Conservation (phyloP, 2,329 filamentous ascomycete genomes). For the Colletotrichum liriopes region DNA sequence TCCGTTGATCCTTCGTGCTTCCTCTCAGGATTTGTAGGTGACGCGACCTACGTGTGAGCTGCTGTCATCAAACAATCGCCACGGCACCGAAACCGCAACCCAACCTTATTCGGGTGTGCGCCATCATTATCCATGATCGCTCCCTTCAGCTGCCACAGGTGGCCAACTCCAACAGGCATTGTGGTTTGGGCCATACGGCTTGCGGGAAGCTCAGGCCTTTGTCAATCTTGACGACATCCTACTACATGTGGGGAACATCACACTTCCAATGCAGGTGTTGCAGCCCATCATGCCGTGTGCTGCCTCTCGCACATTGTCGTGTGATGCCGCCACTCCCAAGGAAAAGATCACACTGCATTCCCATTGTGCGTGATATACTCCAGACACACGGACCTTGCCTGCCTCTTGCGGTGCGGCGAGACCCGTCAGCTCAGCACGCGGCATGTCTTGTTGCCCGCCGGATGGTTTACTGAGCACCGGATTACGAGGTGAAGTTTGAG, state of each 20-base stretch:
- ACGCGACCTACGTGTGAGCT: background rate
- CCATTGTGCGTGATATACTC: background rate
- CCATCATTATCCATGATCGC: background rate
- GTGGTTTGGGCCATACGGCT: background rate
- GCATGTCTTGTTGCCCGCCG: background rate
- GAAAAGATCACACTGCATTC: background rate
- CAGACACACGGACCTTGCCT: background rate
- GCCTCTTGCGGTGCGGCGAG: background rate
- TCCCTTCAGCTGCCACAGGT: background rate
- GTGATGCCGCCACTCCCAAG: background rate
- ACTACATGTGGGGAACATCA: background rate
- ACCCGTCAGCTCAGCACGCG: background rate
- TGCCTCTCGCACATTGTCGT: background rate
- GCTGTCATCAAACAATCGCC: conserved; percentile 8
- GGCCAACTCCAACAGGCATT: background rate
- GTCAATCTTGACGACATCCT: background rate
- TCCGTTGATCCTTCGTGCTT: background rate
- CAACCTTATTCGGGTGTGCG: background rate
- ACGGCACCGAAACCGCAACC: background rate
- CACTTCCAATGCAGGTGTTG: conserved; percentile 8
- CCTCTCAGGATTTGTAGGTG: background rate
- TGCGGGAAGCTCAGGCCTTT: conserved; percentile 15
- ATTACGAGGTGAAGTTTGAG: background rate
- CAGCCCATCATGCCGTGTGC: conserved; percentile 3
- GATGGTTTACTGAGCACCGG: background rate